Evolutionary conservation across 768 basidiomycete species (phyloP), one percentile per base, ranked within the genome.

Genomic region (Termitomyces sp.): DNA sequence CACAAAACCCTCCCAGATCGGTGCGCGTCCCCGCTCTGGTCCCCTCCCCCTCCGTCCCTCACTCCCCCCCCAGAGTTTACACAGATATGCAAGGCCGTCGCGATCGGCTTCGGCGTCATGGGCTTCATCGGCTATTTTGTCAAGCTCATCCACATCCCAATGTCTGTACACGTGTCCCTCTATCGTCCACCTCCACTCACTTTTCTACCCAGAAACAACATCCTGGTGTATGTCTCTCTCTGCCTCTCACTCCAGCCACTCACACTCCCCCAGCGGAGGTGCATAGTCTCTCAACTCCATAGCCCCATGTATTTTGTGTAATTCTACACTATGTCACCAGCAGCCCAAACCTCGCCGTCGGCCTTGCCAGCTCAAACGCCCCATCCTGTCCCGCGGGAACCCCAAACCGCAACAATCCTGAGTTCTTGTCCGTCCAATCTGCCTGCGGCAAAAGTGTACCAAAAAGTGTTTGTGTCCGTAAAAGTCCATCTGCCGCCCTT

Each of bases 61-160:
- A 40, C 11, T 45, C 23, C 12, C 50, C 60, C 10, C 10, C 12
- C 59, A 99, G 97, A 99, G 71, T 99, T 95, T 73, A 63, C 84
- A 42, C 93, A 96, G 70, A 95, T 99, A 62, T 98, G 88, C 77
- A 89, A 86, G 70, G 97, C 97, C 35, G 94, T 99, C 54, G 94
- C 94, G 2, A 87, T 98, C 59, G 97, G 97, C 14, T 99, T 99
- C 67, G 93, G 88, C 50, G 91, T 99, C 63, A 98, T 98, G 95
- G 97, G 97, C 15, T 96, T 98, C 81, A 94, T 99, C 70, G 97
- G 97, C 15, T 99, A 96, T 78, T 89, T 98, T 68, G 95, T 97
- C 63, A 98, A 98, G 74, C 85, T 98, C 62, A 94, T 98, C 65
- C 94, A 98, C 74, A 97, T 96, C 73, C 94, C 95, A 65, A 96